Base-by-base conservation (phyloP, 371 early-diverging fungal genomes). In the Neoconidiobolus thromboides region DNA sequence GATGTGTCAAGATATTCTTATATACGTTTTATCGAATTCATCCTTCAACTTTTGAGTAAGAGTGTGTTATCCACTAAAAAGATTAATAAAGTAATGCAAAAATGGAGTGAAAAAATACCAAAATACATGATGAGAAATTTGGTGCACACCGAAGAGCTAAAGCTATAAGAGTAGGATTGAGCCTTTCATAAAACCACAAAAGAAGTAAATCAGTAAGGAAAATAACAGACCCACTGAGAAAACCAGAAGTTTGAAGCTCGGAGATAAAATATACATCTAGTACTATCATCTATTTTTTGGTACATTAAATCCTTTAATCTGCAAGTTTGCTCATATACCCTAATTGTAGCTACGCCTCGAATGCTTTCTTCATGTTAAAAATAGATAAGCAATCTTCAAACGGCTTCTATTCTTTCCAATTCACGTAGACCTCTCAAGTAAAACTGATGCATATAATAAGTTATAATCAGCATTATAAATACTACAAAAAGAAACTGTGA, bases 181-280 rank as follows among this genome's bases (percentile, higher is more conserved):
- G 54, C 42, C 67, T 63, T 10, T 77, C 67, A 15, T 70, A 48
- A 14, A 68, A 64, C 40, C 48, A 51, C 42, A 73, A 61, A 55
- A 78, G 68, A 48, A 76, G 72, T 15, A 67, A 71, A 10, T 77
- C 82, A 47, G 81, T 71, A 40, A 61, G 37, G 47, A 82, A 77
- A 50, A 78, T 72, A 44, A 91, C 78, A 2, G 73, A 10, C 1
- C 85, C 79, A 40, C 83, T 81, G 15, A 58, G 76, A 77, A 42
- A 90, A 76, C 92, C 91, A 90, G 39, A 89, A 80, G 70, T 88
- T 90, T 53, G 79, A 76, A 36, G 76, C 76, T 87, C 91, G 87
- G 38, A 79, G 60, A 55, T 73, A 76, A 58, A 79, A 86, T 63
- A 73, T 87, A 1, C 89, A 80, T 3, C 86, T 68, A 61, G 81